A percentile compares a stretch with the other conserved stretches of the same genome.
Evolutionary conservation across 2,329 filamentous ascomycete genomes (phyloP).

Genomic region (Colletotrichum higginsianum): DNA sequence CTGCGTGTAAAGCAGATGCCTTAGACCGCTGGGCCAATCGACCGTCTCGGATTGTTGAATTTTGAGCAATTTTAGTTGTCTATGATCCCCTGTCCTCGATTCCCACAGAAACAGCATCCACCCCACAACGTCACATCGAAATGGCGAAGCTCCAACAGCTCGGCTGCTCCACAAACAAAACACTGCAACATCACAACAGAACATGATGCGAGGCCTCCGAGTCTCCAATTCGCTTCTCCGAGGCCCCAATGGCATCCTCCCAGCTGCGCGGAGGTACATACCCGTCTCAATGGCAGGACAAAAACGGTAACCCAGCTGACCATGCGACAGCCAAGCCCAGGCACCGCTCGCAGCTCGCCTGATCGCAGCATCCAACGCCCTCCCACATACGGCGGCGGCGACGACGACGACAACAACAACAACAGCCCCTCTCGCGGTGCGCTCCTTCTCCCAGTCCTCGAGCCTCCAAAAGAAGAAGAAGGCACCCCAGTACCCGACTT

Average conservation of each 20-base stretch:
- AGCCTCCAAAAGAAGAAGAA: constrained; percentile 56
- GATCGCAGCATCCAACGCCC: constrained; percentile 11
- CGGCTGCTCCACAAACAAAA: neutral
- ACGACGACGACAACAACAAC: neutral
- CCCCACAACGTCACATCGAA: constrained; percentile 10
- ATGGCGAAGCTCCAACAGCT: constrained; percentile 7
- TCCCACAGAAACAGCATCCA: neutral
- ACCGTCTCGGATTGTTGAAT: constrained; percentile 37
- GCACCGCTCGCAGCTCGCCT: constrained; percentile 29
- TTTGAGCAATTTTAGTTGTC: fast-evolving
- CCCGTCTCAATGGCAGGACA: too few relatives aligned
- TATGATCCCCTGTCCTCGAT: fast-evolving
- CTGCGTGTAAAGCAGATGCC: constrained; percentile 59
- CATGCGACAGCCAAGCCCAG: constrained; percentile 16
- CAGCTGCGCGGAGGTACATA: constrained; percentile 26
- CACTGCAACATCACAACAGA: neutral
- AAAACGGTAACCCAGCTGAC: neutral
- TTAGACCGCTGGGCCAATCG: constrained; percentile 59
- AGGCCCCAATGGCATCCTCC: constrained; percentile 35
- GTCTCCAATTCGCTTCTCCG: constrained; percentile 22
- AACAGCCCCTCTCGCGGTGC: constrained; percentile 30
- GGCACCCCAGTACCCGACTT: constrained; percentile 43
- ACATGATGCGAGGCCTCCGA: constrained; percentile 21
- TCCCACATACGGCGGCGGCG: neutral
- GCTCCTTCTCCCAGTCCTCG: constrained; percentile 50